A percentile compares a stretch with the other conserved stretches of the same genome.
Conservation (phyloP, 2,329 filamentous ascomycete species). For the Claviceps sp. region DNA sequence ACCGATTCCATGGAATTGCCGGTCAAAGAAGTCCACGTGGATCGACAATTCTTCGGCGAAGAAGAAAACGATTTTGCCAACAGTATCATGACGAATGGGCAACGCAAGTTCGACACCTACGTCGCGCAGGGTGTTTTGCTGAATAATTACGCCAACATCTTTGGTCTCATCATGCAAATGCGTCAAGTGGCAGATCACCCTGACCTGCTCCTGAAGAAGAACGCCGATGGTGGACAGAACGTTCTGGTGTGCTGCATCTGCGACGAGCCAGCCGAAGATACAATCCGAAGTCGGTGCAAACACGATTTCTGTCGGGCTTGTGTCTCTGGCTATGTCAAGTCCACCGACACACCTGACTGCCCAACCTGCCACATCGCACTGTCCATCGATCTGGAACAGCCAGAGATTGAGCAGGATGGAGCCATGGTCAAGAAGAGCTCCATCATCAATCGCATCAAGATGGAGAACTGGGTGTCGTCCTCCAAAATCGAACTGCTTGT, state of each 20-base stretch:
- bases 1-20: constrained; percentile 93
- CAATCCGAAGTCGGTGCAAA: constrained; percentile 79
- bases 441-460: constrained; percentile 97
- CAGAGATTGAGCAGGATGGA: constrained; percentile 87
- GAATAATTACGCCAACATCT: constrained; percentile 98
- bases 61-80: constrained; percentile 91
- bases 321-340: constrained; percentile 47
- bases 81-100: constrained; percentile 87
- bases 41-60: constrained; percentile 92
- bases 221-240: constrained; percentile 75
- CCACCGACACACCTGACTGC: constrained; percentile 66
- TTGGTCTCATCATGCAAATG: constrained; percentile 98
- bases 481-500: constrained; percentile 96
- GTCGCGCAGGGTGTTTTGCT: constrained; percentile 87
- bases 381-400: constrained; percentile 85
- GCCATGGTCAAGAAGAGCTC: constrained; percentile 80
- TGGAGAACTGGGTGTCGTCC: constrained; percentile 97
- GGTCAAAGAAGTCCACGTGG: constrained; percentile 82
- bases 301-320: constrained; percentile 52
- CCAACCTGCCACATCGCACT: constrained; percentile 85
- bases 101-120: constrained; percentile 87
- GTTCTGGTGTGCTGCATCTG: constrained; percentile 87
- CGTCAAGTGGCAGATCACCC: constrained; percentile 94
- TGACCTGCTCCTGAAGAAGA: constrained; percentile 83
- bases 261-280: constrained; percentile 90